Conservation (phyloP, 306 rosid species). For the Casuarina glauca region DNA sequence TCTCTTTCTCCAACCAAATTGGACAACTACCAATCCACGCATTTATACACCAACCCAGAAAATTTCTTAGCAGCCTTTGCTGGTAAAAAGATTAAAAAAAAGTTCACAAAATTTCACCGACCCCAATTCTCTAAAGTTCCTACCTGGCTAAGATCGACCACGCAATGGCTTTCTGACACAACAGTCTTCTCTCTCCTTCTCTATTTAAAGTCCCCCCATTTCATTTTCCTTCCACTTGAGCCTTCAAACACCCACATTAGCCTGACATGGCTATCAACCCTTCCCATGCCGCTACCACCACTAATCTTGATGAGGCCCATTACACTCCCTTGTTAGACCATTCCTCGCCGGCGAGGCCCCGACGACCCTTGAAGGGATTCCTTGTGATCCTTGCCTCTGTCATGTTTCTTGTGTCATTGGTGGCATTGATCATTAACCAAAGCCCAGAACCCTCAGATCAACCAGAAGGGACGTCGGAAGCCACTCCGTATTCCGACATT, state of each 20-base stretch:
- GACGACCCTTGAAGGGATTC: constrained; percentile 32
- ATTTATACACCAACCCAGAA: background rate
- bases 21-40: constrained; percentile 37
- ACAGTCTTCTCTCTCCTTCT: background rate
- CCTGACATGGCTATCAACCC: constrained; percentile 26
- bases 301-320: constrained; percentile 27
- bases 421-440: constrained; percentile 39
- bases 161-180: background rate
- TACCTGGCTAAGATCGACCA: background rate
- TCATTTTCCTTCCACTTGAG: background rate
- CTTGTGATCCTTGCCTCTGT: constrained; percentile 26
- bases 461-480: background rate
- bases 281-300: background rate
- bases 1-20: background rate
- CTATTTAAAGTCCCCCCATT: constrained; percentile 11
- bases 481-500: constrained; percentile 12
- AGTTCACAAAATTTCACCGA: background rate
- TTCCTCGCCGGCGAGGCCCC: background rate
- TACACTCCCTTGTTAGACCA: constrained; percentile 39
- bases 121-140: background rate
- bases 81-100: background rate
- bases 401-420: constrained; percentile 44
- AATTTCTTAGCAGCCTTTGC: background rate
- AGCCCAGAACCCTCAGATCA: constrained; percentile 2
- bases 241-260: background rate